These are phyloP conservation scores for Lyophyllum shimeji DNA, from an alignment of 768 basidiomycete genomes.

Conservation along the genomic window DNA sequence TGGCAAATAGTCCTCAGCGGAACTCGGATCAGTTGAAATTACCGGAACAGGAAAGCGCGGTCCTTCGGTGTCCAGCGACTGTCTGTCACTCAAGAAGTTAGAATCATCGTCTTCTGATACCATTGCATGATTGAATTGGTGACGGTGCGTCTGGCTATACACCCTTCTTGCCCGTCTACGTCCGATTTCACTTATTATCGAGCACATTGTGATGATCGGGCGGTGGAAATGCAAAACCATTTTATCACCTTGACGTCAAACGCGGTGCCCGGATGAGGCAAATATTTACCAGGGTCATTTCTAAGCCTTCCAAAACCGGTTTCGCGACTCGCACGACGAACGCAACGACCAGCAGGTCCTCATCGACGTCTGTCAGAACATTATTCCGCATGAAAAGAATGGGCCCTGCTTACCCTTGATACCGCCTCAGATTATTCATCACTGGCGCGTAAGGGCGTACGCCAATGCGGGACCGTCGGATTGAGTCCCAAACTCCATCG, in stretches of 20 bases:
- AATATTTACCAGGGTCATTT: slow-evolving; percentile 1
- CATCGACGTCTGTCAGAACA: not conserved
- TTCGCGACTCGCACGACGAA: slow-evolving; percentile 8
- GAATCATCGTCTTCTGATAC: not conserved
- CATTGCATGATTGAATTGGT: not conserved
- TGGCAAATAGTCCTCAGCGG: not conserved
- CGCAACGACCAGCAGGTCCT: not conserved
- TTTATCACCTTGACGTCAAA: not conserved
- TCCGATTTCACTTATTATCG: not conserved
- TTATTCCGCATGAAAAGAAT: not conserved
- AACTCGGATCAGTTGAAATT: not conserved
- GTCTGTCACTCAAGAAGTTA: not conserved
- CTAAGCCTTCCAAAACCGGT: slow-evolving; percentile 3
- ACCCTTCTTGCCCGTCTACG: not conserved
- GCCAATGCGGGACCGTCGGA: not conserved
- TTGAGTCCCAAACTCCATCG: not conserved
- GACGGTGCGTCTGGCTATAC: not conserved
- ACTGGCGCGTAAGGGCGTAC: not conserved
- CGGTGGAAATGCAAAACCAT: not conserved
- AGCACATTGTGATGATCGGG: not conserved
- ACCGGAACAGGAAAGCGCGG: not conserved
- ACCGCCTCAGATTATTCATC: not conserved
- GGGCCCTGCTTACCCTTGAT: not conserved
- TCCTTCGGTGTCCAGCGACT: not conserved
- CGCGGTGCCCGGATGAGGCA: not conserved